Percentiles rank a stretch among this genome's conserved stretches.
Conservation (phyloP, 371 early-diverging fungal species). For the Mortierella polycephala region DNA sequence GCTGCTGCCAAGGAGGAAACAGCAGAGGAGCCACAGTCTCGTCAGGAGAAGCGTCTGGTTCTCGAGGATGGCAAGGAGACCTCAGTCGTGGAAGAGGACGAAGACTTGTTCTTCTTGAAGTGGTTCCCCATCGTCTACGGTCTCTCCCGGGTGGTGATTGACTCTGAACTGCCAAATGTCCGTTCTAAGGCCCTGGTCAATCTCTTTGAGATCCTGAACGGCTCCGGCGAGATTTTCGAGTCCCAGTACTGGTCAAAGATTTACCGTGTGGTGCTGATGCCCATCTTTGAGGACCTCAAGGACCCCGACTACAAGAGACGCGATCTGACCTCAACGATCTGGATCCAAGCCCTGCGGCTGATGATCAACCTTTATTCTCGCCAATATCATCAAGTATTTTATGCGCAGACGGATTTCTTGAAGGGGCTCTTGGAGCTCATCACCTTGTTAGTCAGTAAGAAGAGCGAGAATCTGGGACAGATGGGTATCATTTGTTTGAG, state of each 20-base stretch:
- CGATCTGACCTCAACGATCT: slow-evolving; percentile 55
- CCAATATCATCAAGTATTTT: slow-evolving; percentile 70
- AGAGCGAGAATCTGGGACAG: slow-evolving; percentile 84
- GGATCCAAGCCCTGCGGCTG: slow-evolving; percentile 83
- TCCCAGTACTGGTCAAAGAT: slow-evolving; percentile 81
- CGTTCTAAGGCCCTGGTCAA: slow-evolving; percentile 81
- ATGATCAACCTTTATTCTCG: slow-evolving; percentile 81
- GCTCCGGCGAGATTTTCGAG: slow-evolving; percentile 72
- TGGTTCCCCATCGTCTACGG: slow-evolving; percentile 86
- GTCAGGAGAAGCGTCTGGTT: slow-evolving; percentile 27
- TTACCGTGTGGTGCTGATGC: slow-evolving; percentile 80
- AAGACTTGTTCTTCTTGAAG: slow-evolving; percentile 75
- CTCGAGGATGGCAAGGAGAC: slow-evolving; percentile 54
- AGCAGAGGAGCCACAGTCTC: slow-evolving; percentile 1
- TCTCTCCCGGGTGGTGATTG: slow-evolving; percentile 84
- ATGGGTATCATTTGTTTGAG: slow-evolving; percentile 87
- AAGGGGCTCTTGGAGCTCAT: slow-evolving; percentile 80
- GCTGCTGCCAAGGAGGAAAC: slow-evolving; percentile 42
- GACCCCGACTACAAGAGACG: slow-evolving; percentile 55
- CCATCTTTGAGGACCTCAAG: slow-evolving; percentile 86
- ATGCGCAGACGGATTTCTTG: slow-evolving; percentile 61
- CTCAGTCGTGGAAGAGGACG: slow-evolving; percentile 51
- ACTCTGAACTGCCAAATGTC: slow-evolving; percentile 79
- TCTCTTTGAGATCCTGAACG: slow-evolving; percentile 79
- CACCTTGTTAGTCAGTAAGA: slow-evolving; percentile 79